These are phyloP conservation scores for Erythrobasidium yunnanense DNA, from an alignment of 768 basidiomycete species.

Conservation along the genomic window DNA sequence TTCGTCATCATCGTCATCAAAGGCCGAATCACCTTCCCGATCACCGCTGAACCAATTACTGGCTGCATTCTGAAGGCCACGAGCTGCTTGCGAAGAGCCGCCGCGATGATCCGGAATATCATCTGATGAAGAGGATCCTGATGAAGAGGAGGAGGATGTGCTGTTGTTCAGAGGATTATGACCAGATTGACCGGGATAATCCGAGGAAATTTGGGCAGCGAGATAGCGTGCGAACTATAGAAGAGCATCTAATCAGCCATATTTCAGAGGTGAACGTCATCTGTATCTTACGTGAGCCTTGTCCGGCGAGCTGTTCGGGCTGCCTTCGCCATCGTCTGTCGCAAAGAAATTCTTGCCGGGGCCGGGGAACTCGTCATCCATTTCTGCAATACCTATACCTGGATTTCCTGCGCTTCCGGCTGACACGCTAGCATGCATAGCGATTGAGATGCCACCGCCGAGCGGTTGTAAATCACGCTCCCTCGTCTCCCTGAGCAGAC, in stretches of 20 bases:
- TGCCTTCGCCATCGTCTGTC: slow-evolving; percentile 31
- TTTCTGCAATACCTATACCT: slow-evolving; percentile 29
- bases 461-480: slow-evolving; percentile 64
- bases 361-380: slow-evolving; percentile 38
- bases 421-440: slow-evolving; percentile 23
- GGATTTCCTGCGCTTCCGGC: slow-evolving; percentile 6
- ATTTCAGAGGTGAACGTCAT: not conserved
- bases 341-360: slow-evolving; percentile 27
- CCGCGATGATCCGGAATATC: not conserved
- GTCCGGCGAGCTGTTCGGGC: slow-evolving; percentile 30
- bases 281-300: slow-evolving; percentile 40
- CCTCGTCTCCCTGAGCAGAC: slow-evolving; percentile 75
- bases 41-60: slow-evolving; percentile 47
- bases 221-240: slow-evolving; percentile 68
- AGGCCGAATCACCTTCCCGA: slow-evolving; percentile 31
- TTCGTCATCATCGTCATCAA: slow-evolving; percentile 36
- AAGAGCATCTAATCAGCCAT: not conserved
- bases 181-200: slow-evolving; percentile 4
- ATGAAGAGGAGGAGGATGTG: slow-evolving; percentile 10
- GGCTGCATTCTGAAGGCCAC: slow-evolving; percentile 40
- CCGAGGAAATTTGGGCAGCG: slow-evolving; percentile 53
- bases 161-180: slow-evolving; percentile 1
- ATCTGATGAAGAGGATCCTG: slow-evolving; percentile 18
- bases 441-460: slow-evolving; percentile 50
- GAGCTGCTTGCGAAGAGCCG: not conserved